These are phyloP conservation scores for Penicillium longicatenatum DNA, from an alignment of 495 filamentous ascomycete genomes.

Conservation along the genomic window DNA sequence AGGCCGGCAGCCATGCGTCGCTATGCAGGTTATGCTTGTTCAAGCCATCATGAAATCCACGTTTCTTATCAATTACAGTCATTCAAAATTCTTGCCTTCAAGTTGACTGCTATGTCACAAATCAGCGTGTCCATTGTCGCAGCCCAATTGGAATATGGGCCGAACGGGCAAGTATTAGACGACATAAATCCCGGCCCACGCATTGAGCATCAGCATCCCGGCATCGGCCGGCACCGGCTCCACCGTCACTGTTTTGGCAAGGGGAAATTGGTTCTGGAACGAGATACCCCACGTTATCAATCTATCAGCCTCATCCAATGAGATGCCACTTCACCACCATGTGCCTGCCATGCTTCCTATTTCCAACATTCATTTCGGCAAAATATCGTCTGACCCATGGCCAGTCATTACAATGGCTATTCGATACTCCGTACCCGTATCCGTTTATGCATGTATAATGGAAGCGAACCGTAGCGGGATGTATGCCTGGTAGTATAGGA, in stretches of 20 bases:
- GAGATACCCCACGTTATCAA: background rate
- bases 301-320: background rate
- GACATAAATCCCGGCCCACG: too few relatives aligned
- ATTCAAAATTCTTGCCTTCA: too few relatives aligned
- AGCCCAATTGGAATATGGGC: too few relatives aligned
- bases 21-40: too few relatives aligned
- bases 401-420: background rate
- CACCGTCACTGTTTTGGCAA: background rate
- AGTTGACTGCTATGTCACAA: too few relatives aligned
- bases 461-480: background rate
- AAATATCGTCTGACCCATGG: background rate
- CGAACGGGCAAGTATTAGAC: too few relatives aligned
- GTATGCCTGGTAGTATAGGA: background rate
- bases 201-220: too few relatives aligned
- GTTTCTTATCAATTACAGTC: too few relatives aligned
- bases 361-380: background rate
- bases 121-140: too few relatives aligned
- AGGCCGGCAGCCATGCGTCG: too few relatives aligned
- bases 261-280: background rate
- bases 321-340: background rate
- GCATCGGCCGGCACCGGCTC: background rate
- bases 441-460: background rate
- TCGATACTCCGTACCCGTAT: background rate
- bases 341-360: background rate
- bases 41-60: too few relatives aligned